Evolutionary conservation across 352 stramenopile genomes (phyloP).

Genomic region (Thalassiosira sp.): DNA sequence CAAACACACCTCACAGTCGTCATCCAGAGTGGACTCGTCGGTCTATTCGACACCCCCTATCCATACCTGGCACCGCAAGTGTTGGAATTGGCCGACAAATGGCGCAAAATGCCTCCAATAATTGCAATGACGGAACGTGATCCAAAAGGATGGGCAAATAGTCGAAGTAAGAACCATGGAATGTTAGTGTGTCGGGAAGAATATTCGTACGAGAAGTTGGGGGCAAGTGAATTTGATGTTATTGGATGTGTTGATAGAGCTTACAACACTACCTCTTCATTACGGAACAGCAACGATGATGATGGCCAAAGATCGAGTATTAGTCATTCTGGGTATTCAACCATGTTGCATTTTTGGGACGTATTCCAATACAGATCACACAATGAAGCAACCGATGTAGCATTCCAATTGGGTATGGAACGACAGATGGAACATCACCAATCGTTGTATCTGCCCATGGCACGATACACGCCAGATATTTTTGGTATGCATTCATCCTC

Average conservation of each 20-base stretch:
- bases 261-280: background rate
- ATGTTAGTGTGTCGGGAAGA: constrained; percentile 44
- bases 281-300: background rate
- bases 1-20: constrained; percentile 24
- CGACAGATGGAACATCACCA: constrained; percentile 53
- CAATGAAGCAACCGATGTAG: constrained; percentile 9
- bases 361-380: constrained; percentile 46
- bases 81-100: constrained; percentile 27
- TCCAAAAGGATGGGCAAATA: constrained; percentile 37
- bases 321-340: too few species aligned
- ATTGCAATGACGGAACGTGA: constrained; percentile 49
- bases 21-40: constrained; percentile 36
- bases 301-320: too few species aligned
- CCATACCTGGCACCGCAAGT: constrained; percentile 40
- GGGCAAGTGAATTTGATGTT: constrained; percentile 49
- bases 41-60: constrained; percentile 57
- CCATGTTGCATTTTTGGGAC: constrained; percentile 45
- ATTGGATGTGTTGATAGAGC: constrained; percentile 44
- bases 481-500: constrained; percentile 27
- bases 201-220: constrained; percentile 33
- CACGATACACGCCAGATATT: constrained; percentile 42
- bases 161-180: constrained; percentile 42
- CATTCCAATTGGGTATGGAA: constrained; percentile 39
- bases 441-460: constrained; percentile 26
- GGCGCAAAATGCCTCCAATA: constrained; percentile 10